These are phyloP conservation scores for Sarcodon aspratus DNA, from an alignment of 768 basidiomycete genomes.

Conservation along the genomic window DNA sequence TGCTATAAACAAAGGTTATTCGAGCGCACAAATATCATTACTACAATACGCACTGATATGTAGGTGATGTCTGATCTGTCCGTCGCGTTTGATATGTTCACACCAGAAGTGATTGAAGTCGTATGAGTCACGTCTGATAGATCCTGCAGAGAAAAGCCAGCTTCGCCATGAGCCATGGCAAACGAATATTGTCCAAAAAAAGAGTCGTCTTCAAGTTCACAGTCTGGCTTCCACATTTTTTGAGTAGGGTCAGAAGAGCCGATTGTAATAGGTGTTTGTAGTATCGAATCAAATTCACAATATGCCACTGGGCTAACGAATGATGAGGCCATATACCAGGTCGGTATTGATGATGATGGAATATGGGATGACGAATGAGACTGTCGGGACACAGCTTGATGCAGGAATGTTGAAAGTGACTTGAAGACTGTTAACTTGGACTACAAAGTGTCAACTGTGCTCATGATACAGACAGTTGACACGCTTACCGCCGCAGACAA, in stretches of 20 bases:
- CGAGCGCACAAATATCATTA: neutral
- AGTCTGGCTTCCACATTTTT: conserved; percentile 23
- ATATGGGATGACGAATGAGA: neutral
- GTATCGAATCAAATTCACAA: conserved; percentile 35
- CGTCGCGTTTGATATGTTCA: neutral
- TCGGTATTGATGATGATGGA: conserved; percentile 21
- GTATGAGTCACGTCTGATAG: conserved; percentile 6
- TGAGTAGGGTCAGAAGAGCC: neutral
- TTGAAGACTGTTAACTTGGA: conserved; percentile 70
- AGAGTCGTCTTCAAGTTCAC: conserved; percentile 23
- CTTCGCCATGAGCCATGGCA: conserved; percentile 4
- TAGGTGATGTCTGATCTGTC: neutral
- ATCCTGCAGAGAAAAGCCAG: conserved; percentile 14
- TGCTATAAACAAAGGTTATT: conserved; percentile 27
- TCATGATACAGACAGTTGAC: neutral
- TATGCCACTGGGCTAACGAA: conserved; percentile 46
- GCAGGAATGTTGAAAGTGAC: conserved; percentile 62
- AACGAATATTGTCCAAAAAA: conserved; percentile 14
- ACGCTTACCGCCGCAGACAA: conserved; percentile 49
- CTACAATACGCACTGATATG: neutral
- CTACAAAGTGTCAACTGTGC: conserved; percentile 22
- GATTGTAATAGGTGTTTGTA: conserved; percentile 12
- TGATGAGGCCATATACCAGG: conserved; percentile 56
- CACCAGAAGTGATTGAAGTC: neutral
- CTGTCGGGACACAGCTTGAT: conserved; percentile 24